Base-by-base conservation (phyloP, 2,329 filamentous ascomycete genomes). In the Tolypocladium cylindrosporum region DNA sequence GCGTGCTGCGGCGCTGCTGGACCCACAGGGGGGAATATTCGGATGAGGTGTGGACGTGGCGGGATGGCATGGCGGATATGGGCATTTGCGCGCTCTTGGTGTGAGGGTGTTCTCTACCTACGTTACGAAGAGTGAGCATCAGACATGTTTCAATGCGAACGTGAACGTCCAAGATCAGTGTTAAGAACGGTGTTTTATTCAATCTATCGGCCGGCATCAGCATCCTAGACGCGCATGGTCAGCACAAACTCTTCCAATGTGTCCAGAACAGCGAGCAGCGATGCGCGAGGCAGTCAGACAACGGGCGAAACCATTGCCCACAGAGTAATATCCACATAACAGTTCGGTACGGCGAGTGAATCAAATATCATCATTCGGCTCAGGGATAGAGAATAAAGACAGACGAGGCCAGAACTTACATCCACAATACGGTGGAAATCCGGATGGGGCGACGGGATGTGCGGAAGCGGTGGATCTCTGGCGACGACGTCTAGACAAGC, bases 41-140 rank as follows among this genome's bases (percentile, higher is more conserved):
- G 0, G 55, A 50, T 16, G 37, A 42, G 34, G 5, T 55, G 10
- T 66, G 64, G 62, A 62, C 57, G 14, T 62, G 61, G 7, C 56
- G 59, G 3, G 39, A 62, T 6, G 60, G 61, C 0, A 66, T 65
- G 61, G 52, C 43, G 2, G 54, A 62, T 41, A 58, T 66, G 60
- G 59, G 58, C 0, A 61, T 66, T 2, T 65, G 58, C n/a, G 62
- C 64, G 36, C 58, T 65, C 1, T 19, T 65, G 0, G 59, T 65
- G 34, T 64, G 59, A 57, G 21, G 4, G 8, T 4, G 24, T 36
- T 13, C 21, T 31, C 6, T 11, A 16, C 24, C 0, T n/a, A 14
- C 4, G 13, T 41, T 8, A 50, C 45, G 43, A 16, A 24, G n/a
- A 48, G 37, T 19, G 39, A 40, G 14, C 19, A 40, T 19, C 14